A percentile compares a stretch with the other conserved stretches of the same genome.
phyloP scores from a whole-genome alignment of 331 rosid genomes.

The Stylosanthes scabra region DNA sequence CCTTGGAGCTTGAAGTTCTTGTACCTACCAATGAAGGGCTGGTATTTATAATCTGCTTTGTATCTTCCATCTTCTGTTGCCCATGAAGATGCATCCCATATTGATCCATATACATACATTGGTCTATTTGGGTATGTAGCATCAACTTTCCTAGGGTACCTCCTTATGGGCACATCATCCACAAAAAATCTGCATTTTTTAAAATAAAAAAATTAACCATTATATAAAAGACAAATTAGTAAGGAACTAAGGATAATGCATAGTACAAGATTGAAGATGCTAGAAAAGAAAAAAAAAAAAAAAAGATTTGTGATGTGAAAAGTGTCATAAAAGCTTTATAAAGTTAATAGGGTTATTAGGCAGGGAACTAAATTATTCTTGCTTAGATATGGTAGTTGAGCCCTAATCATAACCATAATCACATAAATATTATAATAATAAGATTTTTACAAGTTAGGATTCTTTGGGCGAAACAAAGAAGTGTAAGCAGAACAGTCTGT shows the following conservation, averaged over 20 bases:
- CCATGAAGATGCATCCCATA: constrained; percentile 99
- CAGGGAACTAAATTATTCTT: neutral
- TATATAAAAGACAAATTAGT: constrained; percentile 36
- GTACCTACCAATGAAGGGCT: constrained; percentile 83
- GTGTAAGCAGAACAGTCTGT: no score
- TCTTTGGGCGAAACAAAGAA: no score
- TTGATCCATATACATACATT: constrained; percentile 88
- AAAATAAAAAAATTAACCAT: no score
- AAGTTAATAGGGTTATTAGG: neutral
- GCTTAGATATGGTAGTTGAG: neutral
- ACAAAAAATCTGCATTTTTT: constrained; percentile 80
- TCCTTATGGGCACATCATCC: constrained; percentile 87
- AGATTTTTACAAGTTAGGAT: no score
- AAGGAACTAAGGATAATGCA: neutral
- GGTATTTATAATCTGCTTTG: constrained; percentile 82
- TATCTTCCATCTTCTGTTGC: constrained; percentile 96
- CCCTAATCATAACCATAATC: neutral
- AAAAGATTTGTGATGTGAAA: neutral
- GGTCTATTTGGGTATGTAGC: constrained; percentile 85
- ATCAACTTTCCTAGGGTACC: constrained; percentile 71
- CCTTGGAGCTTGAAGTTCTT: constrained; percentile 67
- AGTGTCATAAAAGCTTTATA: neutral
- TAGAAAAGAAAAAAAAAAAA: no score
- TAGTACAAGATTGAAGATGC: constrained; percentile 13
- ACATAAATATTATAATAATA: neutral